Conservation (phyloP, 805 yeast genomes). For the Clavispora fructus region DNA sequence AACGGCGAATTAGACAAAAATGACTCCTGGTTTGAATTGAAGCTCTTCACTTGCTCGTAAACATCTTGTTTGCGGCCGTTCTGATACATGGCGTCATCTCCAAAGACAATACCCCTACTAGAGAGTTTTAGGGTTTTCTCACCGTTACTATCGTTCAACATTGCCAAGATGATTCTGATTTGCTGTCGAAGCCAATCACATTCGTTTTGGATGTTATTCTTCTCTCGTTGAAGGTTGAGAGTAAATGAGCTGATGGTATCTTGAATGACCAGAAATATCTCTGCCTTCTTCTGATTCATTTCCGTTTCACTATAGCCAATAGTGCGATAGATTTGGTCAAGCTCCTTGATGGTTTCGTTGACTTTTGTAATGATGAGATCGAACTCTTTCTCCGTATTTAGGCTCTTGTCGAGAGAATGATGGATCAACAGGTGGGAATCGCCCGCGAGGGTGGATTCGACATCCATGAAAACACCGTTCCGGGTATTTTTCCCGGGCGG, state of each 20-base stretch:
- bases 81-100: conserved; percentile 19
- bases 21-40: conserved; percentile 8
- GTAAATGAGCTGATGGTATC: conserved; percentile 35
- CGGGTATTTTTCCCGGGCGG: not conserved
- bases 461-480: not conserved
- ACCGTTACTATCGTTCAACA: conserved; percentile 34
- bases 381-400: conserved; percentile 15
- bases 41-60: conserved; percentile 11
- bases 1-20: conserved; percentile 21
- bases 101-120: conserved; percentile 29
- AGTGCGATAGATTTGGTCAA: conserved; percentile 43
- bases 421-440: conserved; percentile 1
- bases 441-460: conserved; percentile 1
- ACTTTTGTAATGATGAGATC: conserved; percentile 30
- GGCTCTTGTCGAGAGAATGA: not conserved
- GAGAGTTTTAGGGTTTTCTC: conserved; percentile 13
- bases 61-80: conserved; percentile 28
- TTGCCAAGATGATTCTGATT: conserved; percentile 33
- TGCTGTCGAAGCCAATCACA: conserved; percentile 44
- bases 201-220: conserved; percentile 32
- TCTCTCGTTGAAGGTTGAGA: conserved; percentile 22
- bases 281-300: conserved; percentile 43
- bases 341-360: conserved; percentile 33
- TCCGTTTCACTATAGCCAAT: conserved; percentile 54
- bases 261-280: conserved; percentile 45